Base-by-base conservation (phyloP, 139 green algal species). In the Coelastrella sp. region DNA sequence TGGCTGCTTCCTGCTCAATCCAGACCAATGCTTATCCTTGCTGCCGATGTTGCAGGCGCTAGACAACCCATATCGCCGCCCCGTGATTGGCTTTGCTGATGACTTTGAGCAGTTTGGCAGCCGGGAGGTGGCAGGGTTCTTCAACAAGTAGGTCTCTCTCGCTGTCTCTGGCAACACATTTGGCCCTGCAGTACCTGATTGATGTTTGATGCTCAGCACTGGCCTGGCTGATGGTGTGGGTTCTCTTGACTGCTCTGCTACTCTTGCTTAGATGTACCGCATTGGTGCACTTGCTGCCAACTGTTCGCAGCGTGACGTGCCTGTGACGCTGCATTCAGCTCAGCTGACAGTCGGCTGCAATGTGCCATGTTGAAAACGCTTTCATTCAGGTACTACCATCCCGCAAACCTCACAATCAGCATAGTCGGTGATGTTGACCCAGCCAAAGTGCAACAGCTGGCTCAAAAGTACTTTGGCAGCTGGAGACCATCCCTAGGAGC, bases 31-130 rank as follows among this genome's bases (percentile, higher is more conserved):
- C 8, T 71, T 71, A 2, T 71, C 10, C 11, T 71, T 78, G 32
- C 22, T 90, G 56, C 94, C 91, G 73, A 32, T 75, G 0, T 23
- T 83, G 20, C 20, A 71, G 32, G 78, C 92, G 4, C 90, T 97
- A 13, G 81, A 78, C 73, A 98, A 97, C 90, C 95, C 95, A 81
- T 99, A 99, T 91, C 79, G 89, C 7, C 94, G 97, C 0, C 97
- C 97, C 0, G 92, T 99, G 13, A 98, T 99, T 47, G 97, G 97
- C 6, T 90, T 79, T 90, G 61, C 75, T 22, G 20, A 73, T 32
- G 61, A 85, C 56, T 73, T 79, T 91, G 60, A 71, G 5, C n/a
- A 47, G 11, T 84, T 85, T 79, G 86, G 89, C 54, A 73, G 88
- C 17, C 88, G 75, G 64, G 88, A 91, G 80, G 65, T 91, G 79